A percentile compares a stretch with the other conserved stretches of the same genome.
These are phyloP conservation scores for Candida palmyrensis DNA, from an alignment of 805 yeast species.

Conservation along the genomic window DNA sequence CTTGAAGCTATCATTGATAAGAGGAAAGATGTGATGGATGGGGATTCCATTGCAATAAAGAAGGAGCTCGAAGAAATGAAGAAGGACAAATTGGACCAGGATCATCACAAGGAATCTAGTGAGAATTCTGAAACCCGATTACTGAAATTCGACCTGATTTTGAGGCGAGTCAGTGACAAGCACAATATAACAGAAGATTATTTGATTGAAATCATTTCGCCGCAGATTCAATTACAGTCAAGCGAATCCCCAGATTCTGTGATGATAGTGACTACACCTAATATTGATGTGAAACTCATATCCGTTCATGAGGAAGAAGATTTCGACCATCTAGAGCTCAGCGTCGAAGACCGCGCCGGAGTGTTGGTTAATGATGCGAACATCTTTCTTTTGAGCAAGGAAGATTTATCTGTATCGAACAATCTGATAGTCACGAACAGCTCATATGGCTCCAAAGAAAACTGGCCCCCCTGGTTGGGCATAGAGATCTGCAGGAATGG, in stretches of 20 bases:
- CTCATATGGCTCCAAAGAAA: slow-evolving; percentile 55
- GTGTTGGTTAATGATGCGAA: slow-evolving; percentile 64
- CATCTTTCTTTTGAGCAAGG: slow-evolving; percentile 59
- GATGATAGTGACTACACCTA: slow-evolving; percentile 68
- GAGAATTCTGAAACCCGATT: slow-evolving; percentile 16
- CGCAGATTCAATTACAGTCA: slow-evolving; percentile 40
- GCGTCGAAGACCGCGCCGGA: slow-evolving; percentile 61
- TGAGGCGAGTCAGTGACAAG: slow-evolving; percentile 14
- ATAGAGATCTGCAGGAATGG: slow-evolving; percentile 52
- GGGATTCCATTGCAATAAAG: slow-evolving; percentile 45
- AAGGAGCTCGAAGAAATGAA: slow-evolving; percentile 1
- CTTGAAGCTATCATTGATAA: slow-evolving; percentile 27
- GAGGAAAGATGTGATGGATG: slow-evolving; percentile 45
- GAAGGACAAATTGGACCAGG: slow-evolving; percentile 39
- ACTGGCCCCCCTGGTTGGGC: slow-evolving; percentile 93
- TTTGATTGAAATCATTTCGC: slow-evolving; percentile 33
- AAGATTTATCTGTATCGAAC: slow-evolving; percentile 30
- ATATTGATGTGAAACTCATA: slow-evolving; percentile 62
- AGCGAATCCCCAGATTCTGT: slow-evolving; percentile 45
- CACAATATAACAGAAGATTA: slow-evolving; percentile 32
- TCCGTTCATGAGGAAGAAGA: slow-evolving; percentile 47
- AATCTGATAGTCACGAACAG: slow-evolving; percentile 38
- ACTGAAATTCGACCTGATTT: slow-evolving; percentile 26
- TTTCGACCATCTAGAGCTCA: slow-evolving; percentile 33
- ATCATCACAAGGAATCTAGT: not conserved